Conservation (phyloP, 2,329 filamentous ascomycete species). For the Fonsecaea pugnacius region DNA sequence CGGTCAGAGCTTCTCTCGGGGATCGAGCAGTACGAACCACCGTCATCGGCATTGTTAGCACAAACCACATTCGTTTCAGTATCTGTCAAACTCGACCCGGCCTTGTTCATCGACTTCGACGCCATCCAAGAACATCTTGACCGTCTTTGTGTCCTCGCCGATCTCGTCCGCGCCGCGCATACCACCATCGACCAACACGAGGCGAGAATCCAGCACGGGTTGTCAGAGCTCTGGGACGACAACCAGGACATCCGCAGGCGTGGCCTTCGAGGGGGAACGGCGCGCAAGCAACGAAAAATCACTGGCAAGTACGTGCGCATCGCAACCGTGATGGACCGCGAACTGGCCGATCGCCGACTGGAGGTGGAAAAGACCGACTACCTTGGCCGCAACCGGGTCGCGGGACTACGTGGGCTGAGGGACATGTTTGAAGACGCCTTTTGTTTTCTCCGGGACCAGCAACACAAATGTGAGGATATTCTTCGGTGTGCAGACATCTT, state of each 20-base stretch:
- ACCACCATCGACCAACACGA: conserved; percentile 3
- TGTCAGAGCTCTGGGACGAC: conserved; percentile 18
- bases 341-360: conserved; percentile 12
- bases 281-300: conserved; percentile 19
- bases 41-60: neutral
- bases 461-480: neutral
- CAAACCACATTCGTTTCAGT: neutral
- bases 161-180: conserved; percentile 8
- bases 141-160: conserved; percentile 5
- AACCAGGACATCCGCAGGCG: conserved; percentile 22
- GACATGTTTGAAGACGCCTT: conserved; percentile 5
- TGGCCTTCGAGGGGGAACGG: conserved; percentile 26
- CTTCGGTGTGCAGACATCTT: neutral
- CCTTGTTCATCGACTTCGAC: conserved; percentile 11
- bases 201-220: neutral
- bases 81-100: neutral
- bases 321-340: neutral
- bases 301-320: conserved; percentile 15
- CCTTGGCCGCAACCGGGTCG: conserved; percentile 8
- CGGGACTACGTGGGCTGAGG: conserved; percentile 11
- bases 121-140: conserved; percentile 7
- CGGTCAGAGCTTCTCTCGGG: neutral
- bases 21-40: neutral
- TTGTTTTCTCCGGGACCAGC: neutral
- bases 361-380: conserved; percentile 23